Evolutionary conservation across 2,329 filamentous ascomycete species (phyloP).

Genomic region (Exophiala spinifera): DNA sequence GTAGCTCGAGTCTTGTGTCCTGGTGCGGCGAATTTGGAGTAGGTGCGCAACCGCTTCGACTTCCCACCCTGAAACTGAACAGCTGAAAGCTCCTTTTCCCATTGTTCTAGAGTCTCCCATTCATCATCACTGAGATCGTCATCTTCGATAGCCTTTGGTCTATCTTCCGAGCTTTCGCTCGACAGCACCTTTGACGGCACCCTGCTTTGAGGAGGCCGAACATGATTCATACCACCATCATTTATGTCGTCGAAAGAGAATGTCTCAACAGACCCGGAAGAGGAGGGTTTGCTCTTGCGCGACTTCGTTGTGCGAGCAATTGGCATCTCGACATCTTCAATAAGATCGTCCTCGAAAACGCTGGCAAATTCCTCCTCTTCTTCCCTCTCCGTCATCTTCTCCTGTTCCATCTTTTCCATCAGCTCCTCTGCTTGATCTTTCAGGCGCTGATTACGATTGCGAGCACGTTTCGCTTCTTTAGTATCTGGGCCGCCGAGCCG

Average conservation of each 20-base stretch:
- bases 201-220: neutral
- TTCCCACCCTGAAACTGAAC: neutral
- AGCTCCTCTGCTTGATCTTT: conserved; percentile 17
- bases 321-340: neutral
- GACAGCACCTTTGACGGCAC: neutral
- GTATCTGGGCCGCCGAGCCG: conserved; percentile 37
- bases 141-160: neutral
- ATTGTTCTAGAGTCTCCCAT: neutral
- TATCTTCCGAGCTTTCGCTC: neutral
- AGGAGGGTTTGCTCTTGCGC: no score
- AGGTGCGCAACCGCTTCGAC: neutral
- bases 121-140: neutral
- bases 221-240: neutral
- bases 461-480: conserved; percentile 16
- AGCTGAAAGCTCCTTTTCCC: neutral
- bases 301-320: neutral
- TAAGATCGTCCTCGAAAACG: conserved; percentile 7
- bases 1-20: neutral
- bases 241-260: neutral
- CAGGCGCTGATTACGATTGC: conserved; percentile 13
- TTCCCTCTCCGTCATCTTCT: conserved; percentile 11
- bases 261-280: neutral
- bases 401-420: conserved; percentile 17
- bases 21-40: neutral
- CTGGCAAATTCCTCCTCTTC: conserved; percentile 13